phyloP scores from a whole-genome alignment of 805 yeast species.

The Priceomyces haplophilus region DNA sequence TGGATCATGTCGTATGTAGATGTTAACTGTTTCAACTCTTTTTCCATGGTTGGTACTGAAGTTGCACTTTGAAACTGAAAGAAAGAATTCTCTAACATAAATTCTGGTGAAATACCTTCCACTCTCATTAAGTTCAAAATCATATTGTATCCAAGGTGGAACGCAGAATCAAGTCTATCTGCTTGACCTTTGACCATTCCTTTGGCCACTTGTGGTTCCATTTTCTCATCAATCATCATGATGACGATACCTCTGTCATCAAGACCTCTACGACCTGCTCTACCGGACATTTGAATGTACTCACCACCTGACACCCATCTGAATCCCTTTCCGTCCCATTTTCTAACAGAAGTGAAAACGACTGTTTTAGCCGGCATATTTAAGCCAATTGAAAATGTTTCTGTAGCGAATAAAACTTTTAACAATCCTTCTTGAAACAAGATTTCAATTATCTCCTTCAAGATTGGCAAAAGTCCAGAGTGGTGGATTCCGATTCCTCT shows the following conservation, averaged over 20 bases:
- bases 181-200: conserved; percentile 99
- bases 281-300: conserved; percentile 98
- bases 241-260: conserved; percentile 99
- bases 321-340: conserved; percentile 97
- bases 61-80: conserved; percentile 93
- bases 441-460: conserved; percentile 93
- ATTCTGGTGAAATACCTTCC: conserved; percentile 97
- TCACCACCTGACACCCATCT: conserved; percentile 99
- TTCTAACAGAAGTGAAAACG: conserved; percentile 94
- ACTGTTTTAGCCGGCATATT: conserved; percentile 99
- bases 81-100: conserved; percentile 91
- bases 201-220: conserved; percentile 99
- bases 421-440: conserved; percentile 94
- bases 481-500: conserved; percentile 99
- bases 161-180: conserved; percentile 94
- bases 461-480: conserved; percentile 89
- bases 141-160: conserved; percentile 97
- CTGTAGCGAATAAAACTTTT: conserved; percentile 95
- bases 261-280: conserved; percentile 99
- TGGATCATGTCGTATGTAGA: conserved; percentile 45
- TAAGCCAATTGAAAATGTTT: conserved; percentile 95
- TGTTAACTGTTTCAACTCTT: conserved; percentile 54
- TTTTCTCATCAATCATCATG: conserved; percentile 98
- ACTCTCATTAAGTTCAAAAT: conserved; percentile 92
- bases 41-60: conserved; percentile 82